A percentile compares a stretch with the other conserved stretches of the same genome.
Evolutionary conservation across 257 asterid species (phyloP).

Genomic region (Cinchona pubescens): DNA sequence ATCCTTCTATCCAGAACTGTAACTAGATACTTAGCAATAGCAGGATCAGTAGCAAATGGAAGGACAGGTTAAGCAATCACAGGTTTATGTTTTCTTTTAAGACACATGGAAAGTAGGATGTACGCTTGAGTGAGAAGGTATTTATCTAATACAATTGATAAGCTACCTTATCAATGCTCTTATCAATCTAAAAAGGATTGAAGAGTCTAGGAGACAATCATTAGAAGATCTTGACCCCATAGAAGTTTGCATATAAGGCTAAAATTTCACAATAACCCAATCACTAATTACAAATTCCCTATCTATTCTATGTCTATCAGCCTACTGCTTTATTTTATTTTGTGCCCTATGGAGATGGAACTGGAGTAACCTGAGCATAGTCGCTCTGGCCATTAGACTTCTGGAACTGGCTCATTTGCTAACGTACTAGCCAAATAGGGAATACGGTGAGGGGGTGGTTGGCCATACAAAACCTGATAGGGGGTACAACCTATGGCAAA

Average conservation of each 20-base stretch:
- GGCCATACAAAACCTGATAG: neutral
- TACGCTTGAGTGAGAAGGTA: neutral
- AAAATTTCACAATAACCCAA: neutral
- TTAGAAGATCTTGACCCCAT: fast-evolving
- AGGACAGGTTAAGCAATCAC: too few species aligned
- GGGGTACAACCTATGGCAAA: fast-evolving
- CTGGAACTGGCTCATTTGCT: neutral
- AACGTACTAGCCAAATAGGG: neutral
- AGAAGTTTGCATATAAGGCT: neutral
- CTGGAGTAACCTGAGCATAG: fast-evolving
- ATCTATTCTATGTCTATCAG: neutral
- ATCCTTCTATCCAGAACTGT: too few species aligned
- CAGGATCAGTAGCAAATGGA: too few species aligned
- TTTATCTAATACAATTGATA: neutral
- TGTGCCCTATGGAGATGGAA: neutral
- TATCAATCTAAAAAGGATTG: neutral
- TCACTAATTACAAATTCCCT: too few species aligned
- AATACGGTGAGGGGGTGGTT: fast-evolving
- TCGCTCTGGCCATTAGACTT: fast-evolving
- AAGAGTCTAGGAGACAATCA: neutral
- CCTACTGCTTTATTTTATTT: neutral
- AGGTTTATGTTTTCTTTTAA: too few species aligned
- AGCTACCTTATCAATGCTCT: neutral
- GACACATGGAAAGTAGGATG: too few species aligned
- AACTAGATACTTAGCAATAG: too few species aligned